Evolutionary conservation across 2,329 filamentous ascomycete species (phyloP), one percentile per base, ranked within the genome.

Genomic region (Trichoderma atrobrunneum): DNA sequence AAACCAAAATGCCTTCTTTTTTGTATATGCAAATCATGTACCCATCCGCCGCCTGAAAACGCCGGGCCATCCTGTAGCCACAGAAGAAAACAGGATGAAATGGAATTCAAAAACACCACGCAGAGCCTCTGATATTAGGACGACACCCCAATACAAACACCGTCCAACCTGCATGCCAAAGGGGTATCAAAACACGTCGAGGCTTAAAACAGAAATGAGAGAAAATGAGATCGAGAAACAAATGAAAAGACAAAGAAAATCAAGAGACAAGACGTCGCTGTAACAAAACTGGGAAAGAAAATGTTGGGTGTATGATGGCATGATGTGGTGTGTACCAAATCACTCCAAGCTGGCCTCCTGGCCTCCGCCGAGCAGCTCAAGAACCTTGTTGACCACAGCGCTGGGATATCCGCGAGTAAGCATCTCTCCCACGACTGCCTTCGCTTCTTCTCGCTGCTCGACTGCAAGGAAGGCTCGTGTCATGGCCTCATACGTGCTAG

Each of bases 401-500:
- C 90, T 89, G 61, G 96, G 96, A 79, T 98, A 99, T 51, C 95
- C 95, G 72, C 96, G 89, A 61, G 90, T 91, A 43, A 98, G 86
- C 88, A 98, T 98, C 86, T 99, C 96, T 70, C 92, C 88, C 28
- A 97, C 95, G 16, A 97, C 92, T 12, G 79, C 83, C 83, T 94
- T 90, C 51, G 96, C 96, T 72, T 88, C 87, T 63, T 90, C 87
- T 39, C 93, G 91, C 79, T 97, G 90, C 79, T 97, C 93, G 4
- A 92, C 92, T 12, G 94, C 90, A 70, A 99, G 89, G 83, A 92
- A 98, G 1, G 96, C 96, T 60, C 96, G 89, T 6, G 95, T 97
- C 96, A 99, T 99, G 54, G 95, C 95, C 84, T 99, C 96, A 81
- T 99, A 99, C 5, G 96, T 99, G 85, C 94, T 98, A 4, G 96